phyloP scores from a whole-genome alignment of 768 basidiomycete genomes.

The Leccinum boreale region DNA sequence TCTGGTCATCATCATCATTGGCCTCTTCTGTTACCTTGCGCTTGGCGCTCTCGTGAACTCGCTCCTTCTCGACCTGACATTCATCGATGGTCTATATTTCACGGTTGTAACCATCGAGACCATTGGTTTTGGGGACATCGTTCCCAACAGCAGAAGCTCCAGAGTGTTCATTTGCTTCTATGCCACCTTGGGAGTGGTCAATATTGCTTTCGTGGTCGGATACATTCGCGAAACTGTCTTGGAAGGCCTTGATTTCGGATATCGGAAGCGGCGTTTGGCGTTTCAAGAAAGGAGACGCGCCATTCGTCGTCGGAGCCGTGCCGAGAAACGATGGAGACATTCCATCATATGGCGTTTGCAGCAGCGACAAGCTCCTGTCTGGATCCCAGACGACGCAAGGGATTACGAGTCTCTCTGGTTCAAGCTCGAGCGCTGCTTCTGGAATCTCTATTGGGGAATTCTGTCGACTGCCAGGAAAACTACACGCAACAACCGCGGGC shows the following conservation, averaged over 20 bases:
- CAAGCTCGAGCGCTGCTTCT: conserved; percentile 8
- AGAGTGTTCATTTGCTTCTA: conserved; percentile 63
- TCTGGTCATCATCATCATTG: conserved; percentile 75
- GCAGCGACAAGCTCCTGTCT: conserved; percentile 45
- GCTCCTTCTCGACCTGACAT: conserved; percentile 49
- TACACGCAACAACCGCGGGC: conserved; percentile 4
- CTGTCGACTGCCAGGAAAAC: background rate
- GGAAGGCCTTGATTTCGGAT: conserved; percentile 67
- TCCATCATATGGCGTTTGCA: conserved; percentile 65
- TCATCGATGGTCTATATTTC: conserved; percentile 78
- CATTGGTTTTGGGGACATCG: conserved; percentile 75
- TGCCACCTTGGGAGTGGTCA: conserved; percentile 58
- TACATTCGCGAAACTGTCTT: conserved; percentile 68
- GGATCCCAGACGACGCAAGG: conserved; percentile 42
- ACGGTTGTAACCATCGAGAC: conserved; percentile 72
- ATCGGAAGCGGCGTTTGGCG: conserved; percentile 49
- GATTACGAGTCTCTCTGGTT: conserved; percentile 6
- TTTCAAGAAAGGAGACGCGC: conserved; percentile 46
- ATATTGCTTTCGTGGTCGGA: conserved; percentile 59
- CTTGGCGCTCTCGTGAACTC: conserved; percentile 64
- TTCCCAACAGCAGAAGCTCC: conserved; percentile 46
- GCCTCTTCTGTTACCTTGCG: conserved; percentile 69
- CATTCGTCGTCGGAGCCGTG: conserved; percentile 40
- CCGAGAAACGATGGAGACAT: conserved; percentile 52
- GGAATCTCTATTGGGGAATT: conserved; percentile 9